A percentile compares a stretch with the other conserved stretches of the same genome.
Evolutionary conservation across 345 rosid species (phyloP).

Genomic region (Cardiospermum halicacabum): DNA sequence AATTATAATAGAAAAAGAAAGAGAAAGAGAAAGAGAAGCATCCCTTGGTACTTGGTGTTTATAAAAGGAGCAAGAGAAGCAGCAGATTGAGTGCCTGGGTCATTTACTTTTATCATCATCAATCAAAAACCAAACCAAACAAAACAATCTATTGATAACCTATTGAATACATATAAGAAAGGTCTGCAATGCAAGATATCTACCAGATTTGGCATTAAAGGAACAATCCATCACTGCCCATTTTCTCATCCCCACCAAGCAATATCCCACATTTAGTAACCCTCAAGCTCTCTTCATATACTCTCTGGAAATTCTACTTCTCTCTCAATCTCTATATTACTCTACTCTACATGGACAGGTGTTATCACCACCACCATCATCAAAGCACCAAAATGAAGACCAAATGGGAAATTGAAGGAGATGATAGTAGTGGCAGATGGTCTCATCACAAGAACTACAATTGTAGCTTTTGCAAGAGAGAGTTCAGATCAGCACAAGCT

Average conservation of each 20-base stretch:
- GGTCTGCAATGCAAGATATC: constrained; percentile 21
- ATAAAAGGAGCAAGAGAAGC: not conserved
- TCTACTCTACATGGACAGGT: constrained; percentile 13
- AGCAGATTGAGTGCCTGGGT: too few relatives aligned
- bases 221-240: constrained; percentile 17
- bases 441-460: constrained; percentile 50
- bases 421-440: constrained; percentile 24
- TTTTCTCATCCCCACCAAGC: constrained; percentile 21
- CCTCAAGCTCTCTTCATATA: constrained; percentile 16
- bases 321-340: not conserved
- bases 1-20: too few relatives aligned
- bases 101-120: not conserved
- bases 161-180: constrained; percentile 1
- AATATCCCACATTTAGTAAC: constrained; percentile 25
- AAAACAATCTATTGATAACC: not conserved
- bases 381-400: not conserved
- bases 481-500: constrained; percentile 65
- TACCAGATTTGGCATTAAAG: constrained; percentile 20
- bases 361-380: not conserved
- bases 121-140: not conserved
- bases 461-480: constrained; percentile 55
- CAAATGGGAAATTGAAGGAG: constrained; percentile 6
- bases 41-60: not conserved
- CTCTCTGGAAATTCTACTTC: constrained; percentile 10
- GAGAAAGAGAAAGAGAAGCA: too few relatives aligned